Base-by-base conservation (phyloP, 495 filamentous ascomycete genomes). In the Articulospora tetracladia region DNA sequence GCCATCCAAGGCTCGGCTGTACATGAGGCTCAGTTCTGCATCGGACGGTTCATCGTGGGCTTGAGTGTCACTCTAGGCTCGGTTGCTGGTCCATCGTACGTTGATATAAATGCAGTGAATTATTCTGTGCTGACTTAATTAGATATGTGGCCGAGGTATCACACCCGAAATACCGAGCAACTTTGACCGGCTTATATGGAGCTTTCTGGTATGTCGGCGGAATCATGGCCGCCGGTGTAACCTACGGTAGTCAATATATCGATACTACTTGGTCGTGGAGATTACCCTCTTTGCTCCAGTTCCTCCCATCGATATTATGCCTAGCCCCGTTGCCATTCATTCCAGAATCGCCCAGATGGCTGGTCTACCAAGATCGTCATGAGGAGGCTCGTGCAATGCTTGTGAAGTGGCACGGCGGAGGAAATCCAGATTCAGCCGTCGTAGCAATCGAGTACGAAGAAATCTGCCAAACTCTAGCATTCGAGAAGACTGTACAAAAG, bases 291-390 rank as follows among this genome's bases (percentile, higher is more conserved):
- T 19, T 57, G 12, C 34, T 57, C 10, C 55, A 57, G 30, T 46
- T 46, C 17, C 22, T 57, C 23, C 55, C 55, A 7, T 27, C 32
- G 12, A 17, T 57, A 3, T 17, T 57, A 1, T 41, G 28, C 26
- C 55, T 57, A 11, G 17, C 13, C 10, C 20, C 36, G 36, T 19
- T 57, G 22, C 55, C 41, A 2, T 72, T 74, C 60, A 65, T 75
- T 3, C 83, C 82, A 1, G 82, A 84, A 72, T 83, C 80, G 1
- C 82, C 83, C 13, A 77, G 82, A 60, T 86, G 82, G 82, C 73
- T 84, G 15, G 77, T 84, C 26, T 76, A 78, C 51, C 68, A 77
- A 53, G 81, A 77, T 53, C 70, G 75, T 7, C 65, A 73, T 19
- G 76, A 77, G 13, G 74, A 81, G 57, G 79, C 80, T 27, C 72